These are phyloP conservation scores for Globisporangium sylvaticum DNA, from an alignment of 352 stramenopile species.

Conservation along the genomic window DNA sequence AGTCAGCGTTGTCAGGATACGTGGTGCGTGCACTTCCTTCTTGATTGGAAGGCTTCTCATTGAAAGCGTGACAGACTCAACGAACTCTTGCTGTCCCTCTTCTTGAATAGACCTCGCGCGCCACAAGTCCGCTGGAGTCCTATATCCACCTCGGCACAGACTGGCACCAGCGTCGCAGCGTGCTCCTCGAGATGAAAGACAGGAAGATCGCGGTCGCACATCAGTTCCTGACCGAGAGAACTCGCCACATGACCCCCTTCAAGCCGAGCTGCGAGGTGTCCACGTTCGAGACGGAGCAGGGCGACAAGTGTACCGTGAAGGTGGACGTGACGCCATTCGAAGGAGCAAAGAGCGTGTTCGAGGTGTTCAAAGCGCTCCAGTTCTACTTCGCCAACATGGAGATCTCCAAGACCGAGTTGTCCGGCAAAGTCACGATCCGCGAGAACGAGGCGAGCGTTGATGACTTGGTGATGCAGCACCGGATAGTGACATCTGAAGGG, in stretches of 20 bases:
- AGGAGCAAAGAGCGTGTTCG: conserved; percentile 25
- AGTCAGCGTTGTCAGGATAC: conserved; percentile 9
- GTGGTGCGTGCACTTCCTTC: background rate
- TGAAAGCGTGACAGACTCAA: too few relatives aligned
- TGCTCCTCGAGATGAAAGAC: conserved; percentile 23
- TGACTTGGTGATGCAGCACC: conserved; percentile 17
- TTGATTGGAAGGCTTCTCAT: too few relatives aligned
- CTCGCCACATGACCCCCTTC: conserved; percentile 19
- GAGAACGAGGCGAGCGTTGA: conserved; percentile 26
- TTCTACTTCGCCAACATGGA: conserved; percentile 45
- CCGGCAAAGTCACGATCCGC: conserved; percentile 8
- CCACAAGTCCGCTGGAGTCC: conserved; percentile 1
- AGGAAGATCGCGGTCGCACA: conserved; percentile 26
- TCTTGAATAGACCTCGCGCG: conserved; percentile 1
- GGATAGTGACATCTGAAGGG: conserved; percentile 1
- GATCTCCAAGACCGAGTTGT: conserved; percentile 47
- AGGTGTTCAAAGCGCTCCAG: conserved; percentile 35
- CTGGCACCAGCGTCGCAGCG: conserved; percentile 20
- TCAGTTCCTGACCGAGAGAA: conserved; percentile 33
- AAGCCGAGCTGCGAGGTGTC: conserved; percentile 32
- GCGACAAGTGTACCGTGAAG: conserved; percentile 38
- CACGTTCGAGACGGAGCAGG: conserved; percentile 31
- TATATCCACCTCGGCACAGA: conserved; percentile 19
- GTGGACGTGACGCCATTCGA: conserved; percentile 41
- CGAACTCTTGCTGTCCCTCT: background rate